Percentiles rank a stretch among this genome's conserved stretches.
phyloP scores from a whole-genome alignment of 345 rosid genomes.

The Pistacia atlantica region DNA sequence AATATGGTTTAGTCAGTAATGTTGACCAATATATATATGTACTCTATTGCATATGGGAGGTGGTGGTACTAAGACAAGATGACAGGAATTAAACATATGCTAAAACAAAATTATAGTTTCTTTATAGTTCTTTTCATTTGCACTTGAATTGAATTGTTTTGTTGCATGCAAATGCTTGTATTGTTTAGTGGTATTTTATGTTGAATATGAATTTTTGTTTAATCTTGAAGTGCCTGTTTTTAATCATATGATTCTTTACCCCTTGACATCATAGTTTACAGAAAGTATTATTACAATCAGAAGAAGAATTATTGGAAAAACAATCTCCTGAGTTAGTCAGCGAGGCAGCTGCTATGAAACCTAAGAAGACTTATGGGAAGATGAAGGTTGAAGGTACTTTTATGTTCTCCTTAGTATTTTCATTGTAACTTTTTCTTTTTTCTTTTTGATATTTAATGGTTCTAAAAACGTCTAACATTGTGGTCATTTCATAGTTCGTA shows the following conservation, averaged over 20 bases:
- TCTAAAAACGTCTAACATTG: slow-evolving; percentile 23
- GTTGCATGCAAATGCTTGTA: background rate
- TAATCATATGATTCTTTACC: background rate
- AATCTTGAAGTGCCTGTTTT: background rate
- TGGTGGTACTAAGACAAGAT: background rate
- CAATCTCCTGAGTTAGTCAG: slow-evolving; percentile 59
- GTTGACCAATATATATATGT: background rate
- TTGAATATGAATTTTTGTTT: slow-evolving; percentile 5
- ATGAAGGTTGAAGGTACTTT: slow-evolving; percentile 83
- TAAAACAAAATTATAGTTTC: background rate
- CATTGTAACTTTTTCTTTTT: background rate
- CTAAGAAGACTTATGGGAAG: slow-evolving; percentile 79
- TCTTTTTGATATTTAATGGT: slow-evolving; percentile 10
- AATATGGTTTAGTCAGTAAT: background rate
- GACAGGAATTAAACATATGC: background rate
- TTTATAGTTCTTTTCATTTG: background rate
- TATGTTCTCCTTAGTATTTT: slow-evolving; percentile 3
- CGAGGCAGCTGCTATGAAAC: slow-evolving; percentile 64
- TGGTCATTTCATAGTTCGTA: slow-evolving; percentile 60
- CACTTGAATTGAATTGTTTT: background rate
- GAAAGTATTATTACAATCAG: slow-evolving; percentile 74
- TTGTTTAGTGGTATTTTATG: background rate
- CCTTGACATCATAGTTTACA: slow-evolving; percentile 45
- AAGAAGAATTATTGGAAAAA: slow-evolving; percentile 80
- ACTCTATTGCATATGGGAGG: slow-evolving; percentile 4